phyloP scores from a whole-genome alignment of 140 eudicot genomes.

The Artemisia princeps region DNA sequence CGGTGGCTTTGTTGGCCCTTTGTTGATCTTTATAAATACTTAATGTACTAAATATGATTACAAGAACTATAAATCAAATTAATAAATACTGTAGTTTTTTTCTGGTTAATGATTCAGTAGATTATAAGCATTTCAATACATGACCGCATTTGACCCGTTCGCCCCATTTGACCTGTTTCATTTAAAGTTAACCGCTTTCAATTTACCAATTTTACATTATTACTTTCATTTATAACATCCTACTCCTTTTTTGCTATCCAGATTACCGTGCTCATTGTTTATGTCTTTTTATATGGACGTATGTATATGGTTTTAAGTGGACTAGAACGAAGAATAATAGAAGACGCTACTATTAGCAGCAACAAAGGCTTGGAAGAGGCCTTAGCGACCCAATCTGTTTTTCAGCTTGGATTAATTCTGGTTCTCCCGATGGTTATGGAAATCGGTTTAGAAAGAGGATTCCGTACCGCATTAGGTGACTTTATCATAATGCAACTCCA shows the following conservation, averaged over 20 bases:
- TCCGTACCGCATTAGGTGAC: conserved; percentile 83
- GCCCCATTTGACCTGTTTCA: not conserved
- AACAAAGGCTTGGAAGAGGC: conserved; percentile 77
- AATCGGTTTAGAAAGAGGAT: conserved; percentile 86
- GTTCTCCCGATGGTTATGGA: conserved; percentile 99
- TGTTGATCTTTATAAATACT: not conserved
- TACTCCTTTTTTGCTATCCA: conserved; percentile 36
- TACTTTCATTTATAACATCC: not conserved
- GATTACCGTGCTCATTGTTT: conserved; percentile 87
- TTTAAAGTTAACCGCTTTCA: not conserved
- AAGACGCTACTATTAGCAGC: conserved; percentile 41
- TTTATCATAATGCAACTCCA: conserved; percentile 90
- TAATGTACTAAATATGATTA: not conserved
- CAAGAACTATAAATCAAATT: not conserved
- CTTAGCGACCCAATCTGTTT: conserved; percentile 76
- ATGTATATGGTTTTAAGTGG: conserved; percentile 91
- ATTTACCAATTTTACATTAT: conserved; percentile 10
- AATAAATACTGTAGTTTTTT: not conserved
- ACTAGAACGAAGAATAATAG: conserved; percentile 60
- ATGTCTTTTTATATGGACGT: conserved; percentile 78
- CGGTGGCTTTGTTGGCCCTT: not conserved
- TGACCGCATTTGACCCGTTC: too few species aligned
- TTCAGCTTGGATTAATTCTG: conserved; percentile 77
- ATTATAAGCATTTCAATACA: conserved; percentile 8
- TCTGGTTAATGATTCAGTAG: not conserved